A percentile compares a stretch with the other conserved stretches of the same genome.
Conservation (phyloP, 1,284 basidiomycete genomes). For the Apiotrichum porosum region DNA sequence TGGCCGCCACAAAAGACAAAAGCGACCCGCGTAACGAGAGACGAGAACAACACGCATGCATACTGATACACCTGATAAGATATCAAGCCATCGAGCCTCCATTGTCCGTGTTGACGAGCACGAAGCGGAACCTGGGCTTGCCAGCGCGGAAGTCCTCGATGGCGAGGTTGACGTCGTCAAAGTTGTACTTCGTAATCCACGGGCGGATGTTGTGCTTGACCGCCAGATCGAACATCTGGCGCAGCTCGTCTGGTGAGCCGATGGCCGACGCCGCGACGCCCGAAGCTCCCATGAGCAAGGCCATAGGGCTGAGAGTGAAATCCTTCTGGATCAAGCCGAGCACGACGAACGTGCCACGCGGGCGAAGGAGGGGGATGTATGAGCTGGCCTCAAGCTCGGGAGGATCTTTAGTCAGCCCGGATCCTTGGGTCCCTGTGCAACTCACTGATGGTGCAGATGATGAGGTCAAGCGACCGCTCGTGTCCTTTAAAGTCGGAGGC, state of each 20-base stretch:
- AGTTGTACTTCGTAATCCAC: conserved; percentile 31
- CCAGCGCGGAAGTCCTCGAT: conserved; percentile 46
- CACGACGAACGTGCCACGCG: conserved; percentile 42
- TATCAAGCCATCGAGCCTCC: too few species aligned
- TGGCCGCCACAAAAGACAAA: too few species aligned
- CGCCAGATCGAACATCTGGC: conserved; percentile 43
- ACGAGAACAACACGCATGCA: too few species aligned
- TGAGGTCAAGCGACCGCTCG: conserved; percentile 46
- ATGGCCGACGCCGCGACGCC: conserved; percentile 33
- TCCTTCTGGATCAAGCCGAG: conserved; percentile 43
- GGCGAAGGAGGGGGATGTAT: conserved; percentile 45
- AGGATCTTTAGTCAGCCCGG: conserved; percentile 6
- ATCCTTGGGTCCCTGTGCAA: neutral
- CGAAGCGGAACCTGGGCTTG: conserved; percentile 50
- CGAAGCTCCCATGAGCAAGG: too few species aligned
- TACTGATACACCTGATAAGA: too few species aligned
- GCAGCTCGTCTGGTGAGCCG: conserved; percentile 45
- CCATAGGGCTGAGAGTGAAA: too few species aligned
- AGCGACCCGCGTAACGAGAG: too few species aligned
- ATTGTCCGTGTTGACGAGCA: conserved; percentile 41
- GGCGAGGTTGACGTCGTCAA: conserved; percentile 50
- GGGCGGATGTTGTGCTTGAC: conserved; percentile 29
- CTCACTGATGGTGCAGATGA: conserved; percentile 47
- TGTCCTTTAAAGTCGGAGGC: conserved; percentile 31
- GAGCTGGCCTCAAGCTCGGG: conserved; percentile 23